A percentile compares a stretch with the other conserved stretches of the same genome.
These are phyloP conservation scores for Magnolia officinalis DNA, from an alignment of 164 flowering plant species.

Conservation along the genomic window DNA sequence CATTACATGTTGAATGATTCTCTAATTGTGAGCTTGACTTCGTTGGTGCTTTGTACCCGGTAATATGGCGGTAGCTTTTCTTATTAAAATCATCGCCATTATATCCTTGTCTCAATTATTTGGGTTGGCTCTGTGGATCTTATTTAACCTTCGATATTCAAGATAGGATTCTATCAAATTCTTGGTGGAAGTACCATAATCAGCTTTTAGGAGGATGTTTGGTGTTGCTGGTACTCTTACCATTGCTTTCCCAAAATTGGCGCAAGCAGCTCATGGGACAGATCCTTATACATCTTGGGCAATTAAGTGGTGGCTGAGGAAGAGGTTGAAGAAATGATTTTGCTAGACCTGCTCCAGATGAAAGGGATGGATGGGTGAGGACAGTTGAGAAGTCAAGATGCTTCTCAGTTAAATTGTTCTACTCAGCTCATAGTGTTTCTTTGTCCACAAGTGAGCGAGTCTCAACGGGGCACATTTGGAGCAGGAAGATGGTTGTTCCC, in stretches of 20 bases:
- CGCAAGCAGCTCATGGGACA: not conserved
- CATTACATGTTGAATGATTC: too few species aligned
- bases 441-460: too few species aligned
- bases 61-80: not conserved
- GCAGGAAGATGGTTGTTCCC: too few species aligned
- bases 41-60: too few species aligned
- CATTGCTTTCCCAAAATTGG: not conserved
- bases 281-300: not conserved
- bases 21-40: too few species aligned
- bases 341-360: not conserved
- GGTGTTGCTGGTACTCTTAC: not conserved
- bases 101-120: not conserved
- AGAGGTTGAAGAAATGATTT: not conserved
- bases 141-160: not conserved
- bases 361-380: not conserved
- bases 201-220: not conserved
- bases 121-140: not conserved
- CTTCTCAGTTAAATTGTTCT: too few species aligned
- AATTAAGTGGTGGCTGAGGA: not conserved
- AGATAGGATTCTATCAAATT: not conserved
- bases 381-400: too few species aligned
- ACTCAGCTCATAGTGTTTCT: too few species aligned
- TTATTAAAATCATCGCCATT: too few species aligned
- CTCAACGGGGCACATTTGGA: too few species aligned
- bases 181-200: not conserved